Conservation (phyloP, 2,329 filamentous ascomycete genomes). For the Talaromyces sp. region DNA sequence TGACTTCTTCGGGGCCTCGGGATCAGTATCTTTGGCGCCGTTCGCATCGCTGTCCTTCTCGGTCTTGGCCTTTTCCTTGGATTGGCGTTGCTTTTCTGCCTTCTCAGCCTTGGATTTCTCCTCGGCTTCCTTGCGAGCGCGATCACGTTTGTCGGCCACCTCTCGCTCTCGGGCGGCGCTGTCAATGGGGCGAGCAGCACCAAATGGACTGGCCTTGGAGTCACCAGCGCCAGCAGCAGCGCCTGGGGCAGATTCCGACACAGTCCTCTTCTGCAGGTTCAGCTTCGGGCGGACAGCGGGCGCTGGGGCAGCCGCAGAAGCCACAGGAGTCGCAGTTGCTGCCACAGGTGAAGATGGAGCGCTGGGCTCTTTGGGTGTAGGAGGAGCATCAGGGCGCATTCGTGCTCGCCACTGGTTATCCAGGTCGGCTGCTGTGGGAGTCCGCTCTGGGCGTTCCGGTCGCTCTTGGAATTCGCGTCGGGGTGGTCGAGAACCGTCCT, state of each 20-base stretch:
- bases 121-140: constrained; percentile 81
- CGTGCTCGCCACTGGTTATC: constrained; percentile 89
- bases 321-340: constrained; percentile 51
- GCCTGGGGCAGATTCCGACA: constrained; percentile 64
- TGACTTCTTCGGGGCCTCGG: constrained; percentile 38
- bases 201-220: constrained; percentile 87
- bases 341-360: constrained; percentile 68
- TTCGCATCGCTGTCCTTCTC: constrained; percentile 36
- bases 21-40: constrained; percentile 35
- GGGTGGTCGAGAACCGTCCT: constrained; percentile 75
- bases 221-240: constrained; percentile 43
- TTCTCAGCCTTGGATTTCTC: constrained; percentile 76
- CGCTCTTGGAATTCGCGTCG: constrained; percentile 60
- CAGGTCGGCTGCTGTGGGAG: constrained; percentile 81
- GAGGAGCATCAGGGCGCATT: constrained; percentile 81
- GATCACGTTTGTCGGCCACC: constrained; percentile 81
- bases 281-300: constrained; percentile 70
- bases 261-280: constrained; percentile 86
- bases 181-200: constrained; percentile 88
- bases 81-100: constrained; percentile 59
- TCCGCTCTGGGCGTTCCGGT: constrained; percentile 35
- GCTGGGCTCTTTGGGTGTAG: constrained; percentile 60
- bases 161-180: constrained; percentile 84
- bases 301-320: constrained; percentile 46
- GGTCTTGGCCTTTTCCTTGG: constrained; percentile 36